Base-by-base conservation (phyloP, 202 grass and related monocot genomes). In the Saccharum hybrid region DNA sequence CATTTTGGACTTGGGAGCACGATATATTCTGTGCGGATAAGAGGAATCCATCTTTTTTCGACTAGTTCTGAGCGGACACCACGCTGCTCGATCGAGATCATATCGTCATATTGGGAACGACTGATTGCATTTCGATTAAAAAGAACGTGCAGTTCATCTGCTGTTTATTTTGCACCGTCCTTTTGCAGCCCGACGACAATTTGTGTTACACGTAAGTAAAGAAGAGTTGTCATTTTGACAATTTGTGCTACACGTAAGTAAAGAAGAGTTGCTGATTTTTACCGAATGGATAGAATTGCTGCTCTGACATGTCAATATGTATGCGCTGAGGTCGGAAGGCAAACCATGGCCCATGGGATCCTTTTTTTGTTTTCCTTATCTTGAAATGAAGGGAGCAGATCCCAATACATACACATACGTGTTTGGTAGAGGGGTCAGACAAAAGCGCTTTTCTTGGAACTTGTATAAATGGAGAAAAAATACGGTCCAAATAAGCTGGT, bases 1-100 rank as follows among this genome's bases (percentile, higher is more conserved):
- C 63, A 67, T 45, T 34, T 68, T 73, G 21, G 67, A 69, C 65
- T 28, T 60, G 26, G 38, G 16, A 4, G 49, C 37, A 46, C 11
- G 18, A 62, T 21, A 59, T 46, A 23, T 59, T 16, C 51, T 46
- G 57, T 84, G 37, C 37, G 74, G 82, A 77, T 69, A 56, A 68
- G 23, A 40, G 33, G 49, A 34, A 61, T 61, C 49, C 23, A 7
- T 15, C 41, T 9, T 34, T 59, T 59, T 19, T 28, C 1, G 1
- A 28, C 28, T 21, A n/a, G 15, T n/a, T 66, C 0, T 40, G 30
- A 54, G 1, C 8, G 19, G 34, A 63, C 11, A 10, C 39, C 16
- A 15, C 10, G 22, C 59, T 2, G 14, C 4, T 40, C 12, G 13
- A 36, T 40, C 1, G n/a, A 76, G 37, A 41, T 31, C 36, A 46